Evolutionary conservation across 441 rosid species (phyloP).

Genomic region (Macaranga tanarius): DNA sequence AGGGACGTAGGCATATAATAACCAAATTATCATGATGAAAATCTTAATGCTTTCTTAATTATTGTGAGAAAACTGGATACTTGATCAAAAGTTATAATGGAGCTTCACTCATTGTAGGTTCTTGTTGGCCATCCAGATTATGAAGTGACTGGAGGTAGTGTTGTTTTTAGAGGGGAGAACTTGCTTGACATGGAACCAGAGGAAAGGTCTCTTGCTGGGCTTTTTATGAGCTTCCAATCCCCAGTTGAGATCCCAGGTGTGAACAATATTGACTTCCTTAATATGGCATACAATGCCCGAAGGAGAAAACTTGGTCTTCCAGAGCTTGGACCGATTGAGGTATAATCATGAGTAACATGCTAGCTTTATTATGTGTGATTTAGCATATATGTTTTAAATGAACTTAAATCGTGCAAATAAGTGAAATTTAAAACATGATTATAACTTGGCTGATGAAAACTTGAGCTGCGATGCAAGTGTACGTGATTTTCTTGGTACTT

Average conservation of each 20-base stretch:
- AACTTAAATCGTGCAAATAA: no score
- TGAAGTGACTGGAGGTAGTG: slow-evolving; percentile 88
- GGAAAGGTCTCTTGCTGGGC: slow-evolving; percentile 94
- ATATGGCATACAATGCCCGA: slow-evolving; percentile 93
- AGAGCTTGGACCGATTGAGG: slow-evolving; percentile 92
- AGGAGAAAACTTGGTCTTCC: slow-evolving; percentile 70
- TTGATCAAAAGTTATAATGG: slow-evolving; percentile 11
- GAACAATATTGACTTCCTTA: slow-evolving; percentile 79
- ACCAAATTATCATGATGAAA: not conserved
- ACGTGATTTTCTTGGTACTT: not conserved
- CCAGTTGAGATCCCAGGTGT: slow-evolving; percentile 97
- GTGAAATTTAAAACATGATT: no score
- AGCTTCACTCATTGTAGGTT: slow-evolving; percentile 45
- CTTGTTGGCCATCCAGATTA: slow-evolving; percentile 96
- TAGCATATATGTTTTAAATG: not conserved
- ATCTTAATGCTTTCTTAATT: not conserved
- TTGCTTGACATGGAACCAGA: slow-evolving; percentile 92
- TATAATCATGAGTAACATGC: slow-evolving; percentile 15
- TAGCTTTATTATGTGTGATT: not conserved
- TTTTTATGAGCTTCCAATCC: slow-evolving; percentile 95
- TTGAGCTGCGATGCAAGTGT: not conserved
- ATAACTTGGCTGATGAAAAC: not conserved
- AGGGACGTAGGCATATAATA: not conserved
- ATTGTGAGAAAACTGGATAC: not conserved
- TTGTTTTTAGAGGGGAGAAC: slow-evolving; percentile 77